Percentiles rank a stretch among this genome's conserved stretches.
Conservation (phyloP, 805 yeast genomes). For the Candida vartiovaarae region DNA sequence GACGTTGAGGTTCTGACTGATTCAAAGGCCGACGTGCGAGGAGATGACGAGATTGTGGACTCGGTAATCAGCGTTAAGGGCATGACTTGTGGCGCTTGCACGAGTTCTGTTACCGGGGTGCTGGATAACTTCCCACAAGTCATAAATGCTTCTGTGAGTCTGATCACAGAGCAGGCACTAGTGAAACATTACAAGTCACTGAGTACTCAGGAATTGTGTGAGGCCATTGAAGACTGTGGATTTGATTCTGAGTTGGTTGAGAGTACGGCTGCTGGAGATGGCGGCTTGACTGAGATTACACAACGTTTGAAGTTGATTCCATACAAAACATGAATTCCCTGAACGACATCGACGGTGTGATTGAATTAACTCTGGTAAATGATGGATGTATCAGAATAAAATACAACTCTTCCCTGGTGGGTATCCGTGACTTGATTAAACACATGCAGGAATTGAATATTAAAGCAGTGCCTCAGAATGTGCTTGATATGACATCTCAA, state of each 20-base stretch:
- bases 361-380: slow-evolving; percentile 24
- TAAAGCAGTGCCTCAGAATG: slow-evolving; percentile 39
- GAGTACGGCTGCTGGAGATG: neutral
- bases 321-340: slow-evolving; percentile 43
- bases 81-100: slow-evolving; percentile 29
- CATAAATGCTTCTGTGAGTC: slow-evolving; percentile 50
- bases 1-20: slow-evolving; percentile 31
- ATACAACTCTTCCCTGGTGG: slow-evolving; percentile 45
- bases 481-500: slow-evolving; percentile 59
- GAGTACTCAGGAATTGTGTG: slow-evolving; percentile 30
- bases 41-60: slow-evolving; percentile 5
- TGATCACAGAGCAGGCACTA: slow-evolving; percentile 67
- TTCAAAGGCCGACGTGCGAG: neutral
- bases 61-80: slow-evolving; percentile 16
- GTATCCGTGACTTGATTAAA: slow-evolving; percentile 57
- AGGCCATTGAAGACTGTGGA: slow-evolving; percentile 69
- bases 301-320: slow-evolving; percentile 26
- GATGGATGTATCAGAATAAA: slow-evolving; percentile 26
- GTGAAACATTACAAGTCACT: slow-evolving; percentile 39
- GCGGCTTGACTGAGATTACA: slow-evolving; percentile 4
- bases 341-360: slow-evolving; percentile 4
- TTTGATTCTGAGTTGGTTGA: slow-evolving; percentile 43
- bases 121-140: slow-evolving; percentile 47
- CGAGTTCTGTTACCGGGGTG: slow-evolving; percentile 55
- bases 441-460: slow-evolving; percentile 46